These are phyloP conservation scores for Heliocybe sulcata DNA, from an alignment of 1,284 basidiomycete species.

Conservation along the genomic window DNA sequence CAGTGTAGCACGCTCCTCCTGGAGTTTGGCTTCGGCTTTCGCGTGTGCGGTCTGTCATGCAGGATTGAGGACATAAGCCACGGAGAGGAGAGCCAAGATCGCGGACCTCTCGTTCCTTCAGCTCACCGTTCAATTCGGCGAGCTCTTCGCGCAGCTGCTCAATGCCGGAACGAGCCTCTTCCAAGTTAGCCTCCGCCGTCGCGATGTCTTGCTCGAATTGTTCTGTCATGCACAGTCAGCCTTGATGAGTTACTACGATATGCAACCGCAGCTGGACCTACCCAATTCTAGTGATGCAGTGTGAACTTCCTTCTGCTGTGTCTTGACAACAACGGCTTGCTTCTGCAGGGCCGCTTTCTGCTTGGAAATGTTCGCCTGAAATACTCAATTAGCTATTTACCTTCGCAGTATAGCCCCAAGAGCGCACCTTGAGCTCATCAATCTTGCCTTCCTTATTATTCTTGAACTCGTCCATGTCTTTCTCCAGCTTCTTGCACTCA, in stretches of 20 bases:
- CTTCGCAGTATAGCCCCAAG: neutral
- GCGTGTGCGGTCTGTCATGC: constrained; percentile 43
- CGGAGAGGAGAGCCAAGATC: neutral
- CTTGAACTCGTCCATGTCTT: constrained; percentile 98
- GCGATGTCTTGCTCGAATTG: constrained; percentile 81
- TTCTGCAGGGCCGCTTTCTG: constrained; percentile 82
- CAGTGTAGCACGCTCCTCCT: constrained; percentile 81
- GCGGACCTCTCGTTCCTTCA: constrained; percentile 47
- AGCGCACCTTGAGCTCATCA: constrained; percentile 79
- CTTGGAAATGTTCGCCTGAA: constrained; percentile 72
- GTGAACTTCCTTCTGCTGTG: constrained; percentile 84
- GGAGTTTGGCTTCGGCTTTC: constrained; percentile 67
- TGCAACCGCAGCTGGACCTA: constrained; percentile 25
- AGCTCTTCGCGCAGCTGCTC: constrained; percentile 61
- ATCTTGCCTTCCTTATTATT: constrained; percentile 98
- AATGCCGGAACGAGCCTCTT: constrained; percentile 53
- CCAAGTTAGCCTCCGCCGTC: constrained; percentile 47
- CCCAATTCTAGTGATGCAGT: constrained; percentile 84
- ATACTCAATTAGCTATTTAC: too few relatives aligned
- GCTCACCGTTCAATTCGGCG: constrained; percentile 45
- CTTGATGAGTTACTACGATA: neutral
- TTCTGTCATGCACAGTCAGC: constrained; percentile 37
- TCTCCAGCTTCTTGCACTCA: constrained; percentile 84
- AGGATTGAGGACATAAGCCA: constrained; percentile 1
- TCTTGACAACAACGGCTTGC: constrained; percentile 77